These are phyloP conservation scores for Corinectria fuckeliana DNA, from an alignment of 2,329 filamentous ascomycete genomes.

Conservation along the genomic window DNA sequence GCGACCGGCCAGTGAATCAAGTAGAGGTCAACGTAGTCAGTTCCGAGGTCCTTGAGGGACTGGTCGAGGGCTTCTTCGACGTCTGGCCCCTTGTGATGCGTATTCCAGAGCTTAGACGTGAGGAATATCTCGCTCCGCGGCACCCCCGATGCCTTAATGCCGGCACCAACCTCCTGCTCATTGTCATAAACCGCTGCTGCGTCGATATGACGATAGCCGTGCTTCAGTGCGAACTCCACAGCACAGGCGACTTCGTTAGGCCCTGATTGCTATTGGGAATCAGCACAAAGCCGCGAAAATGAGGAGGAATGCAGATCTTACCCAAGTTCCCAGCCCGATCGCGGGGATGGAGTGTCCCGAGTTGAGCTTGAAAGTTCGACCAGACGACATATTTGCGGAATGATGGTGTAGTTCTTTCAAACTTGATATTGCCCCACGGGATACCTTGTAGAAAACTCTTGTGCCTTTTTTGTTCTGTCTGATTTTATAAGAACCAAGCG, in stretches of 20 bases:
- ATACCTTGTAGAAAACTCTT: not conserved
- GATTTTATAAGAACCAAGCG: not conserved
- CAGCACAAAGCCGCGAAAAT: not conserved
- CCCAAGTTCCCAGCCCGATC: constrained; percentile 45
- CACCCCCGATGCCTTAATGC: constrained; percentile 42
- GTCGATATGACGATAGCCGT: constrained; percentile 54
- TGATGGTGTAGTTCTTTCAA: not conserved
- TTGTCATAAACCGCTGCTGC: constrained; percentile 53
- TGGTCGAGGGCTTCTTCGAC: constrained; percentile 54
- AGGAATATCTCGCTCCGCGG: constrained; percentile 50
- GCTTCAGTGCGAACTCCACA: constrained; percentile 49
- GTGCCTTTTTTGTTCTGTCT: not conserved
- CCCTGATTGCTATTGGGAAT: constrained; percentile 14
- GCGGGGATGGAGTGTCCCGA: constrained; percentile 42
- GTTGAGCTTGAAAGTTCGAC: constrained; percentile 39
- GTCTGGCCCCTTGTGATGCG: constrained; percentile 52
- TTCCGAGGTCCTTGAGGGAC: constrained; percentile 54
- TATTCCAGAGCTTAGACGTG: constrained; percentile 67
- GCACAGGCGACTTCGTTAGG: constrained; percentile 59
- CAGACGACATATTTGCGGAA: constrained; percentile 31
- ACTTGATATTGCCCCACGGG: not conserved
- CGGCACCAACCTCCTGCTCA: constrained; percentile 48
- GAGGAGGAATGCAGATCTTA: constrained; percentile 13
- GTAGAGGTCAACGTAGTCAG: constrained; percentile 58
- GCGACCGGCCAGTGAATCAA: constrained; percentile 56